Base-by-base conservation (phyloP, 306 rosid species). In the Gynostemma pentaphyllum region DNA sequence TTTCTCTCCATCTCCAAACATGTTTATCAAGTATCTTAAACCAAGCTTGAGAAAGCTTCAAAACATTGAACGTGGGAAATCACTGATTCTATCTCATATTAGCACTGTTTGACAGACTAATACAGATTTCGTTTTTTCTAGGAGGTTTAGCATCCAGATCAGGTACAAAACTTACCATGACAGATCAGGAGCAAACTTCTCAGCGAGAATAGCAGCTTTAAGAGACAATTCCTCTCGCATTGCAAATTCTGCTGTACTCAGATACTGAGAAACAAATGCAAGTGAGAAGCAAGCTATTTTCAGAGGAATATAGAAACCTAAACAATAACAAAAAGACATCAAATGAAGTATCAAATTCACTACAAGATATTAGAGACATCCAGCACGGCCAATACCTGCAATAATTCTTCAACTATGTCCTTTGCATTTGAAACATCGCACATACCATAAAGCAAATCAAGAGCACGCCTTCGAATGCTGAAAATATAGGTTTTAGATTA, bases 381-480 rank as follows among this genome's bases (percentile, higher is more conserved):
- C 41, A 71, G 64, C 37, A 34, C 56, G 67, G 9, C 29, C 15
- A 53, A 26, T 84, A 94, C 99, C 97, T 94, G 99, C 69, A 94
- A 74, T 72, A 94, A 50, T 78, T 94, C 99, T 80, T 94, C 99
- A 22, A 94, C 99, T 70, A 94, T 94, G 79, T 94, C 99, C 78
- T 94, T 94, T 45, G 97, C 99, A 72, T 94, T 94, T 81, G 99
- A 82, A 81, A 88, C 84, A 62, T 94, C 99, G 78, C 99, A 94
- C 99, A 94, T 94, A 70, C 99, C 97, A 75, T 94, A 94, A 61
- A 94, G 99, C 78, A 94, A 85, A 81, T 94, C 99, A 34, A 94
- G 94, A 70, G 99, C 99, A 69, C 99, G 95, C 81, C 99, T 82
- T 61, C 97, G 97, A 55, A 88, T 94, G 72, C 99, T 94, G 95